Conservation (phyloP, 441 rosid species). For the Populus hybrid region DNA sequence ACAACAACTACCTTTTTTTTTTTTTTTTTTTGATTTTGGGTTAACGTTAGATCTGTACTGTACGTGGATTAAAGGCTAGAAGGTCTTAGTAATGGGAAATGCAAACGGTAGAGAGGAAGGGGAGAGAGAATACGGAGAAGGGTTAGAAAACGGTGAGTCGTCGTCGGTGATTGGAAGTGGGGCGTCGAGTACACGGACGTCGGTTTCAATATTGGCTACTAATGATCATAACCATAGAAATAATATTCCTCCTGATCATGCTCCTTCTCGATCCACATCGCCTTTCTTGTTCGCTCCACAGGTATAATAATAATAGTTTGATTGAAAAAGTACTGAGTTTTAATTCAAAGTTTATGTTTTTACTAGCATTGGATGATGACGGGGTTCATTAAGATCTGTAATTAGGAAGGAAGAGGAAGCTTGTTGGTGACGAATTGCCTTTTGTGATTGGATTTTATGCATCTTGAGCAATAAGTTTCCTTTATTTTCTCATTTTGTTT, state of each 20-base stretch:
- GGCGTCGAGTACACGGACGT: slow-evolving; percentile 19
- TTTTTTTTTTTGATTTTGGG: not conserved
- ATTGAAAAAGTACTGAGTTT: not conserved
- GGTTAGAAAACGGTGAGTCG: slow-evolving; percentile 36
- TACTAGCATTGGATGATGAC: not conserved
- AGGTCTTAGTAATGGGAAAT: slow-evolving; percentile 53
- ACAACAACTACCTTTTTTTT: not conserved
- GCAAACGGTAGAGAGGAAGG: slow-evolving; percentile 49
- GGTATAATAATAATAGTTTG: slow-evolving; percentile 27
- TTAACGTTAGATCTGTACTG: not conserved
- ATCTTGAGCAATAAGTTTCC: not conserved
- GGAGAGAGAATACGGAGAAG: slow-evolving; percentile 26
- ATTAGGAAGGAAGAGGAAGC: not conserved
- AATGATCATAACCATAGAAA: slow-evolving; percentile 5
- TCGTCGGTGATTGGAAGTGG: slow-evolving; percentile 2
- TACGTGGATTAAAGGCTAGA: not conserved
- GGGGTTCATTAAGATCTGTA: not conserved
- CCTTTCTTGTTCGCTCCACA: slow-evolving; percentile 72
- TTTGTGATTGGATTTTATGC: not conserved
- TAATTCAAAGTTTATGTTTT: not conserved
- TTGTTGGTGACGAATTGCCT: not conserved
- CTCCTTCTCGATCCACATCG: slow-evolving; percentile 54
- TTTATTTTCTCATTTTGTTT: not conserved
- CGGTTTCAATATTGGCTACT: slow-evolving; percentile 1
- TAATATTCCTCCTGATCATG: slow-evolving; percentile 38